phyloP scores from a whole-genome alignment of 768 basidiomycete species.

The Lactarius indigo region DNA sequence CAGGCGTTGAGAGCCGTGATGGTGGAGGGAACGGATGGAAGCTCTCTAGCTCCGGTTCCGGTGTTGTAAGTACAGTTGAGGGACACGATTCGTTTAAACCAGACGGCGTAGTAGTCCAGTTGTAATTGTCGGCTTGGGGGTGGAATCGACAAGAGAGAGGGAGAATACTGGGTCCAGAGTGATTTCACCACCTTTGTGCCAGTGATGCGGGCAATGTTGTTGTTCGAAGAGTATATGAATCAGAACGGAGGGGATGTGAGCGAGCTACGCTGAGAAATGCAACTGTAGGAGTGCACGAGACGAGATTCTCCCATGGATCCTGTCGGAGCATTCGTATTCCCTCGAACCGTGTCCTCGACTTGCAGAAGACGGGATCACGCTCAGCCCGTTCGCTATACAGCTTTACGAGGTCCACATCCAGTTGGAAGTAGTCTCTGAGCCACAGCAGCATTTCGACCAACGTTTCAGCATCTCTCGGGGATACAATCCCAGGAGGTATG shows the following conservation, averaged over 20 bases:
- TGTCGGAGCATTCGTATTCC: conserved; percentile 88
- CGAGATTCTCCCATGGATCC: conserved; percentile 93
- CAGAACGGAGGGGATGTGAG: conserved; percentile 37
- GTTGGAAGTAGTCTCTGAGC: conserved; percentile 87
- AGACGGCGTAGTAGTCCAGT: conserved; percentile 32
- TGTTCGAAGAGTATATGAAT: conserved; percentile 97
- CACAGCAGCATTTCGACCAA: conserved; percentile 54
- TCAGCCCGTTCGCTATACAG: conserved; percentile 78
- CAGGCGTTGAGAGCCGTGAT: conserved; percentile 53
- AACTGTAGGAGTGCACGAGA: conserved; percentile 62
- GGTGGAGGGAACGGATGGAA: conserved; percentile 89
- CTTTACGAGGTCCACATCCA: conserved; percentile 65
- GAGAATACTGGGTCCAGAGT: conserved; percentile 77
- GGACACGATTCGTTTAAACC: conserved; percentile 20
- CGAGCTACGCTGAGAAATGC: background rate
- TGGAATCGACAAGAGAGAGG: conserved; percentile 53
- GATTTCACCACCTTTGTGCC: conserved; percentile 87
- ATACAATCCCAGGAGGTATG: conserved; percentile 34
- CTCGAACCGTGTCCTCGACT: conserved; percentile 56
- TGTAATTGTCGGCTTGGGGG: conserved; percentile 30
- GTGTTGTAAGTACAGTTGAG: conserved; percentile 9
- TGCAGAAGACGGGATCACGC: conserved; percentile 72
- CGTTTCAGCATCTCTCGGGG: conserved; percentile 57
- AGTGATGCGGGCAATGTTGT: conserved; percentile 94
- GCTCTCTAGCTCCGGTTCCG: conserved; percentile 26